Percentiles rank a stretch among this genome's conserved stretches.
phyloP scores from a whole-genome alignment of 2,329 filamentous ascomycete genomes.

The Xylaria polymorpha region DNA sequence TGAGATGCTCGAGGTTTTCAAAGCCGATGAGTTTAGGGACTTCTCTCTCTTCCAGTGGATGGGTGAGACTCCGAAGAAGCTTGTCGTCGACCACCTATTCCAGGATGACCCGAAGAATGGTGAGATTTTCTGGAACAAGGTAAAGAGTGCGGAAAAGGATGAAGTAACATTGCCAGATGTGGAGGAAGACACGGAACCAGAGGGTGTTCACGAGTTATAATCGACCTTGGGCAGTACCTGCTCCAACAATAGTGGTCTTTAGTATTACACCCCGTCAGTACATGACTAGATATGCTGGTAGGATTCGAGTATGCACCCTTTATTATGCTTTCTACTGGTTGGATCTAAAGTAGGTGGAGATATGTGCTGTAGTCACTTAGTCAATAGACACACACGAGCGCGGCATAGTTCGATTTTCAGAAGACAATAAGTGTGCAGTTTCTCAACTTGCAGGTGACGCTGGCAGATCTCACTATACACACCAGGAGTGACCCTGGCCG shows the following conservation, averaged over 20 bases:
- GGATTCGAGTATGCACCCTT: slow-evolving; percentile 1
- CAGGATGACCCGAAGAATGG: slow-evolving; percentile 69
- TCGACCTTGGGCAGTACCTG: background rate
- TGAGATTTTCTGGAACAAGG: slow-evolving; percentile 69
- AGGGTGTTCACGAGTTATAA: slow-evolving; percentile 41
- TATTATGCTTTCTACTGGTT: background rate
- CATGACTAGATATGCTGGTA: background rate
- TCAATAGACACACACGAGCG: background rate
- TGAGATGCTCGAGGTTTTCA: slow-evolving; percentile 81
- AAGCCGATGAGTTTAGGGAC: slow-evolving; percentile 76
- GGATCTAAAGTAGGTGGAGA: background rate
- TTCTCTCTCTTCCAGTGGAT: slow-evolving; percentile 82
- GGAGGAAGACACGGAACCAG: slow-evolving; percentile 18
- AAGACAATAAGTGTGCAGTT: background rate
- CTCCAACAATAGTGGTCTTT: slow-evolving; percentile 4
- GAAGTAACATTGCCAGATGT: slow-evolving; percentile 57
- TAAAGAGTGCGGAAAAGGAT: slow-evolving; percentile 71
- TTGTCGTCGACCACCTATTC: slow-evolving; percentile 76
- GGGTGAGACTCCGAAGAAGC: slow-evolving; percentile 74
- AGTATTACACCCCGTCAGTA: slow-evolving; percentile 1
- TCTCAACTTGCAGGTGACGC: background rate
- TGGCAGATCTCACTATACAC: background rate
- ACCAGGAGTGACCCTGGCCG: background rate
- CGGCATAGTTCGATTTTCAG: background rate
- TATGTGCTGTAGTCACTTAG: background rate